Evolutionary conservation across 1,139 yeast species (phyloP).

Genomic region (Zygosaccharomyces sapae): DNA sequence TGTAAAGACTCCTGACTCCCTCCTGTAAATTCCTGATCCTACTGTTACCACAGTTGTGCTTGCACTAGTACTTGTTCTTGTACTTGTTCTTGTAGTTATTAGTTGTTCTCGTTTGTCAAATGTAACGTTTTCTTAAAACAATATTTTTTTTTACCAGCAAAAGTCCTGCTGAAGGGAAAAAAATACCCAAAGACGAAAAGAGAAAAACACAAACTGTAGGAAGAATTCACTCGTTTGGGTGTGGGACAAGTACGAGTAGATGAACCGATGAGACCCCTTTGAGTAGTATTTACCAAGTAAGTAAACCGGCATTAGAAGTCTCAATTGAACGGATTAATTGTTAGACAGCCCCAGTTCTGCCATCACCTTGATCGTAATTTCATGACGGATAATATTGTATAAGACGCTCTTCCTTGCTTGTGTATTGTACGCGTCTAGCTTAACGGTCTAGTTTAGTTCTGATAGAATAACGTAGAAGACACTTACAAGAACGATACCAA

Average conservation of each 20-base stretch:
- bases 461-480: not conserved
- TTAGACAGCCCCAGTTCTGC: no score
- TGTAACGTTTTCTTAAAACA: not conserved
- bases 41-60: not conserved
- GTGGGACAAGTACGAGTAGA: not conserved
- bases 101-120: not conserved
- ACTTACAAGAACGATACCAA: not conserved
- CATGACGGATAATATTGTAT: not conserved
- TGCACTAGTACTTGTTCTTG: not conserved
- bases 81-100: slow-evolving; percentile 1
- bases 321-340: not conserved
- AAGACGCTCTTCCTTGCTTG: not conserved
- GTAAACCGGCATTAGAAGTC: slow-evolving; percentile 3
- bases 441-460: not conserved
- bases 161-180: not conserved
- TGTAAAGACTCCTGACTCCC: not conserved
- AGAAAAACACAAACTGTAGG: slow-evolving; percentile 5
- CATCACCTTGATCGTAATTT: no score
- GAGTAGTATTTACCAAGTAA: not conserved
- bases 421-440: not conserved
- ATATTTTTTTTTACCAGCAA: slow-evolving; percentile 3
- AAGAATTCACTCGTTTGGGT: slow-evolving; percentile 3
- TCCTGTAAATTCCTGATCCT: not conserved
- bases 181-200: slow-evolving; percentile 7
- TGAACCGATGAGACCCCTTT: not conserved